phyloP scores from a whole-genome alignment of 1,284 basidiomycete species.

The Pholiota adiposa region DNA sequence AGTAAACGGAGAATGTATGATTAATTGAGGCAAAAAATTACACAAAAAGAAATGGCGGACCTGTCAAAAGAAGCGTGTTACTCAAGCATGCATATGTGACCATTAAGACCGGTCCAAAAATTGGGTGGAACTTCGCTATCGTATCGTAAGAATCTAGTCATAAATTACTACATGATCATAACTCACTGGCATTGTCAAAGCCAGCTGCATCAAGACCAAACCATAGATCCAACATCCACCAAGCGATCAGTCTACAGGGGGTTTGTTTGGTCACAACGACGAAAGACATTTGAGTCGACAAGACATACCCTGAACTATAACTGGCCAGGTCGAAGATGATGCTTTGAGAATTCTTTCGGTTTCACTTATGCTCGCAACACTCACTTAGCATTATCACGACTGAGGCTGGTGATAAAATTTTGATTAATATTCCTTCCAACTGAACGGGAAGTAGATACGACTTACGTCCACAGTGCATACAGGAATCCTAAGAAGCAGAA shows the following conservation, averaged over 20 bases:
- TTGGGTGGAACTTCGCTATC: constrained; percentile 74
- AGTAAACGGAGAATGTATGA: neutral
- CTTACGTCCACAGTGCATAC: constrained; percentile 90
- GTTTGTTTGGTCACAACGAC: neutral
- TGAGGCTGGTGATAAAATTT: constrained; percentile 45
- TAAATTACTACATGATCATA: too few species aligned
- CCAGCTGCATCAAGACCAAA: constrained; percentile 90
- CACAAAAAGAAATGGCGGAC: constrained; percentile 41
- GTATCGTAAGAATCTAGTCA: too few species aligned
- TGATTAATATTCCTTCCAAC: constrained; percentile 8
- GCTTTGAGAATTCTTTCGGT: neutral
- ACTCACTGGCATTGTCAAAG: constrained; percentile 77
- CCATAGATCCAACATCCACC: constrained; percentile 91
- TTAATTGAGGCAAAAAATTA: neutral
- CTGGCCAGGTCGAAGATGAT: constrained; percentile 31
- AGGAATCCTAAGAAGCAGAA: constrained; percentile 92
- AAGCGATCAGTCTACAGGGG: constrained; percentile 65
- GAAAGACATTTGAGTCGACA: neutral
- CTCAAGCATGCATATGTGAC: constrained; percentile 86
- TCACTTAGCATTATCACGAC: constrained; percentile 60
- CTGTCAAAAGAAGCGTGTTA: constrained; percentile 84
- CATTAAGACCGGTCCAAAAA: constrained; percentile 89
- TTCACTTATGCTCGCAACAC: constrained; percentile 19
- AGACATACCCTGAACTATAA: constrained; percentile 46
- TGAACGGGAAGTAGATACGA: constrained; percentile 22